Evolutionary conservation across 2,329 filamentous ascomycete genomes (phyloP), one percentile per base, ranked within the genome.

Genomic region (Ophiostoma perfectum): DNA sequence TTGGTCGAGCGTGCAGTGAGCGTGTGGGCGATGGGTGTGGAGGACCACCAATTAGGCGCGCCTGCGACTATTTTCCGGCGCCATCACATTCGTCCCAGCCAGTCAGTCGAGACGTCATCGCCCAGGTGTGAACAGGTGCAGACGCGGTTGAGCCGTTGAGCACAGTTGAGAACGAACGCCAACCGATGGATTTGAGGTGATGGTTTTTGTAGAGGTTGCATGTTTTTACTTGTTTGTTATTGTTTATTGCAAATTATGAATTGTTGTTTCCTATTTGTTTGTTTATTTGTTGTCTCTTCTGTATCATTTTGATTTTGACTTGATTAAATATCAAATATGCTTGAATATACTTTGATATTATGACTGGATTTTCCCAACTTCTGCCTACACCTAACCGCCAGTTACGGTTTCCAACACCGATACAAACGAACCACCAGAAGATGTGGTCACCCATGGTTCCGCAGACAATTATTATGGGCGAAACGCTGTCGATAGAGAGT

Each of bases 51-150:
- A 38, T 38, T 60, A 38, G 55, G 55, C 55, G 55, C 55, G 55
- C 55, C 38, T 60, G 55, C 27, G 55, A 60, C 27, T 18, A 39
- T 2, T 11, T 14, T 14, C 55, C 55, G 27, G 38, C 55, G 55
- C 27, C 27, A 18, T 60, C 55, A 60, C 55, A 60, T 36, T 60
- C 55, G 38, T 18, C 27, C 55, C 27, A 60, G 55, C 27, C 55
- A 60, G 55, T 38, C 55, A 60, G 27, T 60, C 11, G 27, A 36
- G 55, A 60, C 55, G 49, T 55, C 49, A 55, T 55, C 49, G 49
- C 49, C 49, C 49, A 55, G 49, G 18, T 55, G 49, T 55, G 49
- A n/a, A 27, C 49, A 55, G 27, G 11, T 44, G 42, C 6, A 44
- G 42, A 44, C 42, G 42, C 11, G 42, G 42, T 44, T 44, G 27